Evolutionary conservation across 768 basidiomycete species (phyloP).

Genomic region (Hygrocybe punicea): DNA sequence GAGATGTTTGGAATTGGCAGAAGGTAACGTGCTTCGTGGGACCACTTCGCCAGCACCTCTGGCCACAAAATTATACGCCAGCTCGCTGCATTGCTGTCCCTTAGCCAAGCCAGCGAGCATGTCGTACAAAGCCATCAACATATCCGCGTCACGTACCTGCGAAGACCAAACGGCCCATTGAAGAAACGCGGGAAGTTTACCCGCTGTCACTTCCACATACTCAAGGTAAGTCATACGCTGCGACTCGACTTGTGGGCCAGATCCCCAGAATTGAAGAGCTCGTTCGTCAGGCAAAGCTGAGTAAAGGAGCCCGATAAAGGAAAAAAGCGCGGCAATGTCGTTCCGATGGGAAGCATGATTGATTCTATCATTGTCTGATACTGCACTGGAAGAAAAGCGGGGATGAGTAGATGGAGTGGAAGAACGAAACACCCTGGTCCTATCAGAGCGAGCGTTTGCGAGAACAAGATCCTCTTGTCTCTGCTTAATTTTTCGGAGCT

Average conservation of each 20-base stretch:
- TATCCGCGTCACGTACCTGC: slow-evolving; percentile 63
- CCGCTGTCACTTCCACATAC: slow-evolving; percentile 55
- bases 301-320: slow-evolving; percentile 80
- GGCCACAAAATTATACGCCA: slow-evolving; percentile 86
- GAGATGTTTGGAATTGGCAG: slow-evolving; percentile 31
- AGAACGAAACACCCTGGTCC: slow-evolving; percentile 39
- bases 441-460: slow-evolving; percentile 61
- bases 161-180: slow-evolving; percentile 91
- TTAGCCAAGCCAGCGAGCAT: slow-evolving; percentile 84
- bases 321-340: slow-evolving; percentile 81
- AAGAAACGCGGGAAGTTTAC: slow-evolving; percentile 69
- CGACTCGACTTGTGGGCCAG: slow-evolving; percentile 45
- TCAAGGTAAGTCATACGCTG: slow-evolving; percentile 53
- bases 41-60: slow-evolving; percentile 69
- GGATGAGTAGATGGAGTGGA: slow-evolving; percentile 37
- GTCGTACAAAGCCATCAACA: slow-evolving; percentile 80
- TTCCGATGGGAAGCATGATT: slow-evolving; percentile 54
- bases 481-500: slow-evolving; percentile 82
- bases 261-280: slow-evolving; percentile 85
- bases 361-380: slow-evolving; percentile 41
- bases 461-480: slow-evolving; percentile 81
- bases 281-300: slow-evolving; percentile 67
- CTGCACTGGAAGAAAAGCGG: slow-evolving; percentile 42
- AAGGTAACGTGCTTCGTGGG: slow-evolving; percentile 53
- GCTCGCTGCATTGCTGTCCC: slow-evolving; percentile 80